These are phyloP conservation scores for Suhomyces sp. DNA, from an alignment of 805 yeast species.

Conservation along the genomic window DNA sequence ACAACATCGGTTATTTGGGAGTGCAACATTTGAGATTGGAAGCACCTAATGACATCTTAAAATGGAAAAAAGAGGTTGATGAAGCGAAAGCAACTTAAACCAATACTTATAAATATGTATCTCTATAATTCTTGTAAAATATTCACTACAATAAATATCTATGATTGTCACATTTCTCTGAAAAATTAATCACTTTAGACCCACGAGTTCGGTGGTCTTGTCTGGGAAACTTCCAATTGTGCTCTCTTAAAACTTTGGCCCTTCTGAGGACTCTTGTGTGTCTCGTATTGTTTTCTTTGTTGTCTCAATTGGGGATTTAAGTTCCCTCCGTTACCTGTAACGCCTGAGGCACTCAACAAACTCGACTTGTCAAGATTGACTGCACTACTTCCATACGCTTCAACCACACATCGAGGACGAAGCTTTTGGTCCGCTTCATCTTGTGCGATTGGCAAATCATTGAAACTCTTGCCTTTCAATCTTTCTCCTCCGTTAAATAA, in stretches of 20 bases:
- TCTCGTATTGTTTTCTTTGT: conserved; percentile 26
- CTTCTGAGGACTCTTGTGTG: conserved; percentile 16
- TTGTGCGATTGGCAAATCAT: conserved; percentile 11
- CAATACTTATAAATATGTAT: too few species aligned
- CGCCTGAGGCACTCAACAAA: conserved; percentile 2
- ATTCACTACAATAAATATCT: too few species aligned
- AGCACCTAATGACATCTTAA: background rate
- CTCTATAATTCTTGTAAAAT: too few species aligned
- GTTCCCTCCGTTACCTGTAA: conserved; percentile 24
- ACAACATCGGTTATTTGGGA: conserved; percentile 38
- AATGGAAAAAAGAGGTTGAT: conserved; percentile 3
- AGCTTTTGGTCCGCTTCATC: conserved; percentile 28
- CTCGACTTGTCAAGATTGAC: conserved; percentile 5
- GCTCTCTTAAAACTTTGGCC: conserved; percentile 16
- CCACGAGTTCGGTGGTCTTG: conserved; percentile 7
- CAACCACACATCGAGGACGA: conserved; percentile 23
- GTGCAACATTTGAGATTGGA: background rate
- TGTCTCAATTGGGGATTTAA: conserved; percentile 28
- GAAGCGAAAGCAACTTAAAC: too few species aligned
- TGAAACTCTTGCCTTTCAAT: background rate
- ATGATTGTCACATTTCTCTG: too few species aligned
- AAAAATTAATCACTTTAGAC: too few species aligned
- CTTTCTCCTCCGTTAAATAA: conserved; percentile 52
- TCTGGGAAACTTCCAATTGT: conserved; percentile 5
- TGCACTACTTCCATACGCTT: conserved; percentile 8